Base-by-base conservation (phyloP, 345 rosid genomes). In the Fremontodendron californicum region DNA sequence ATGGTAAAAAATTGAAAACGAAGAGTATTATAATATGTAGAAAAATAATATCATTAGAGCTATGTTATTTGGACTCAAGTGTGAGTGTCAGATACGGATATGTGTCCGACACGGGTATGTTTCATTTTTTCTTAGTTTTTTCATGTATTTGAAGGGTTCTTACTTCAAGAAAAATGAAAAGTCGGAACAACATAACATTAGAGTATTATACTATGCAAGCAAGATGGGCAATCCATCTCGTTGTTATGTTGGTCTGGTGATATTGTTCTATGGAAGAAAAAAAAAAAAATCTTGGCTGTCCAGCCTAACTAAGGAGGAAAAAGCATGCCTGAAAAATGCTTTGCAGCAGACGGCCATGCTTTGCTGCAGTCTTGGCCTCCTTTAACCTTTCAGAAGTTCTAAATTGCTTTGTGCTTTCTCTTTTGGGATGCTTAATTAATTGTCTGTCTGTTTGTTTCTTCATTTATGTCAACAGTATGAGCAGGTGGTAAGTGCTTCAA, bases 211-310 rank as follows among this genome's bases (percentile, higher is more conserved):
- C 15, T 69, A 19, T 2, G 10, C 52, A 23, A 23, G 19, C 35
- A 43, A 40, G 29, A 42, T 23, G 33, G 21, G 18, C 3, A 10
- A 35, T 10, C 16, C 35, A 25, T 27, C 16, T 68, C 2, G 5
- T 23, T 43, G 72, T 66, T 66, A 67, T 6, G n/a, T 46, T 68
- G n/a, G 6, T 60, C 19, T 60, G 55, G 55, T 68, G 73, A 45
- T 27, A 25, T 45, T 45, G 55, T 45, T 68, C 13, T 15, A 6
- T 25, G 6, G 27, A 40, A 40, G 7, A 43, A 13, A 8, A 60
- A 19, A 2, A 4, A n/a, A n/a, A n/a, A n/a, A n/a, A n/a, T n/a
- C n/a, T n/a, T 45, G 73, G 11, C 45, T 45, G 54, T 15, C 54
- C 55, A 43, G 12, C 73, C 21, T 45, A 42, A 65, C 16, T n/a